These are phyloP conservation scores for Metschnikowia koreensis DNA, from an alignment of 805 yeast genomes.

Conservation along the genomic window DNA sequence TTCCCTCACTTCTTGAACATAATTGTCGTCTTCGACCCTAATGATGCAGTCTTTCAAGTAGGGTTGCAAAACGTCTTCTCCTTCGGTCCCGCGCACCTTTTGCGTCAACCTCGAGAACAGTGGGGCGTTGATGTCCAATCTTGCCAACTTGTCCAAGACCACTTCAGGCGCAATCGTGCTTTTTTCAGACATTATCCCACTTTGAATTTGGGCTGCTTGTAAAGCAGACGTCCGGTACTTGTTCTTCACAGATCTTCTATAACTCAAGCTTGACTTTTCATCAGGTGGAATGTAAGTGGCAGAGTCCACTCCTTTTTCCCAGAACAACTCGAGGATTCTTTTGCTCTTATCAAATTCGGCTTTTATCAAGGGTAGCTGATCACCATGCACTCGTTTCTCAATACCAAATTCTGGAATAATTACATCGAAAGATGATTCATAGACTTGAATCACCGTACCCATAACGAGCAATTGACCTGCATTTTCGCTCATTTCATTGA, in stretches of 20 bases:
- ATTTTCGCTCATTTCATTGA: constrained; percentile 65
- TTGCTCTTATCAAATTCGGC: constrained; percentile 82
- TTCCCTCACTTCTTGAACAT: constrained; percentile 80
- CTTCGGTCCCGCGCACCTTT: constrained; percentile 13
- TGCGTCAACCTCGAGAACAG: constrained; percentile 25
- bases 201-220: constrained; percentile 66
- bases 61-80: constrained; percentile 46
- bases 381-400: constrained; percentile 96
- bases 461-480: constrained; percentile 81
- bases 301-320: constrained; percentile 92
- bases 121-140: constrained; percentile 53
- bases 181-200: constrained; percentile 31
- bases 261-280: constrained; percentile 73
- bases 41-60: constrained; percentile 58
- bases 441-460: constrained; percentile 88
- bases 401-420: constrained; percentile 90
- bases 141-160: constrained; percentile 47
- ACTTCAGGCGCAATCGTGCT: constrained; percentile 36
- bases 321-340: constrained; percentile 73
- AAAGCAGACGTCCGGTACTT: constrained; percentile 69
- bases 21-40: constrained; percentile 56
- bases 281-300: constrained; percentile 92
- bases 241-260: constrained; percentile 74
- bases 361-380: constrained; percentile 86
- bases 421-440: constrained; percentile 94